Evolutionary conservation across 208 protist genomes (phyloP), one percentile per base, ranked within the genome.

Genomic region (Trypanosoma conorhini): DNA sequence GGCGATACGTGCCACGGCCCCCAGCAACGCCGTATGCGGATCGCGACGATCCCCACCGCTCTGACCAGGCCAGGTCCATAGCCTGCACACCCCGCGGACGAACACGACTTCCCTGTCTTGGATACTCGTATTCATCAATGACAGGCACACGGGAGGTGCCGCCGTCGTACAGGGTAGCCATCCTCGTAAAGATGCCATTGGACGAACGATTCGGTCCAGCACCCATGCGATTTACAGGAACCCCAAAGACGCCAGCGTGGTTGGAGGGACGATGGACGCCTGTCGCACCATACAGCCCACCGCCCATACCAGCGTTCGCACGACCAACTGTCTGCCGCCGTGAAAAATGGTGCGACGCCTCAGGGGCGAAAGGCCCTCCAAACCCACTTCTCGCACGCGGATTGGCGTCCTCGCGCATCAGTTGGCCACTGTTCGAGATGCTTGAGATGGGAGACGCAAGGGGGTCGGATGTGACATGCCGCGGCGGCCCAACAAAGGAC

Each of bases 81-180:
- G 80, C 86, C 5, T 75, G 74, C 33, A 71, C 65, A 38, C 86
- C 80, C 33, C 86, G 78, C 35, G 67, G 75, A 13, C 82, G 86
- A 67, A 91, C 80, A 60, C 86, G 86, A 44, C 64, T 64, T 35
- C 62, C 74, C 19, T 64, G 66, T n/a, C 24, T 28, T 15, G 61
- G 63, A 50, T 52, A 62, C 63, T 84, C 82, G 79, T 88, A 87
- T 63, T 91, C 86, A 67, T 87, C 77, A 35, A 85, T 85, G 66
- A 62, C 82, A 21, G 66, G 52, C n/a, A 67, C 44, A 17, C 66
- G 58, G 33, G 64, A 77, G 5, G 21, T 38, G 38, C 52, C 60
- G 26, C 68, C 61, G 22, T 67, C 51, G n/a, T 72, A 72, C 31
- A 77, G 46, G 7, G 51, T 68, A 46, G 21, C 24, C 58, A 62